Evolutionary conservation across 1,284 basidiomycete species (phyloP).

Genomic region (Laetiporus sulphureus): DNA sequence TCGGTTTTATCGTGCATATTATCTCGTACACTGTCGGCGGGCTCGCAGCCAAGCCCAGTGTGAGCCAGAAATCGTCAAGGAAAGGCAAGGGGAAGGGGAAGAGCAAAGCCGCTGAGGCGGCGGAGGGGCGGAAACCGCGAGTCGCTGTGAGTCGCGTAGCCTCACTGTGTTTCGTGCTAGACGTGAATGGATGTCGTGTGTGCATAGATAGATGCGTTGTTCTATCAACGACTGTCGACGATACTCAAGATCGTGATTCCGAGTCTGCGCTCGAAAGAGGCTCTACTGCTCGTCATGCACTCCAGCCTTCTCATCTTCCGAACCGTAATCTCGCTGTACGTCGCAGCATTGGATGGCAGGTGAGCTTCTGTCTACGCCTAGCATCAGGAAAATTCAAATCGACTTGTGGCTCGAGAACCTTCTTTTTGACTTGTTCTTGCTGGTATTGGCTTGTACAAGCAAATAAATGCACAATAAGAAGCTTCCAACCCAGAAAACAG

Average conservation of each 20-base stretch:
- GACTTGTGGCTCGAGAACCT: too few species aligned
- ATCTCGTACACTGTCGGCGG: slow-evolving; percentile 52
- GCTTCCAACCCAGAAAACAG: too few species aligned
- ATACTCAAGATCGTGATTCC: slow-evolving; percentile 91
- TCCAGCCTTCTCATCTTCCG: slow-evolving; percentile 83
- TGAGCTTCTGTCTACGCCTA: slow-evolving; percentile 31
- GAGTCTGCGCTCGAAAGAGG: slow-evolving; percentile 79
- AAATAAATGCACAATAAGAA: too few species aligned
- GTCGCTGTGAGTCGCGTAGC: slow-evolving; percentile 51
- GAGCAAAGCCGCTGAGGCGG: slow-evolving; percentile 26
- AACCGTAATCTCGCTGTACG: slow-evolving; percentile 92
- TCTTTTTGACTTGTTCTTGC: too few species aligned
- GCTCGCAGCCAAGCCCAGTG: slow-evolving; percentile 38
- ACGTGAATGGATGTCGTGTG: too few species aligned
- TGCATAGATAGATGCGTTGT: slow-evolving; percentile 80
- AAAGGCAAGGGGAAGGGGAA: slow-evolving; percentile 35
- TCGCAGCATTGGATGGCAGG: slow-evolving; percentile 92
- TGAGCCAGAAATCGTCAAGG: slow-evolving; percentile 14
- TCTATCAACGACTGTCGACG: slow-evolving; percentile 75
- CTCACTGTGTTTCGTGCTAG: too few species aligned
- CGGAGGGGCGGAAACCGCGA: slow-evolving; percentile 38
- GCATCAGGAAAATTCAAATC: too few species aligned
- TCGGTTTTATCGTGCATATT: slow-evolving; percentile 58
- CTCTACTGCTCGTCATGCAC: slow-evolving; percentile 81
- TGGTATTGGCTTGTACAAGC: too few species aligned